Evolutionary conservation across 805 yeast genomes (phyloP), one percentile per base, ranked within the genome.

Genomic region (Monosporozyma solicola): DNA sequence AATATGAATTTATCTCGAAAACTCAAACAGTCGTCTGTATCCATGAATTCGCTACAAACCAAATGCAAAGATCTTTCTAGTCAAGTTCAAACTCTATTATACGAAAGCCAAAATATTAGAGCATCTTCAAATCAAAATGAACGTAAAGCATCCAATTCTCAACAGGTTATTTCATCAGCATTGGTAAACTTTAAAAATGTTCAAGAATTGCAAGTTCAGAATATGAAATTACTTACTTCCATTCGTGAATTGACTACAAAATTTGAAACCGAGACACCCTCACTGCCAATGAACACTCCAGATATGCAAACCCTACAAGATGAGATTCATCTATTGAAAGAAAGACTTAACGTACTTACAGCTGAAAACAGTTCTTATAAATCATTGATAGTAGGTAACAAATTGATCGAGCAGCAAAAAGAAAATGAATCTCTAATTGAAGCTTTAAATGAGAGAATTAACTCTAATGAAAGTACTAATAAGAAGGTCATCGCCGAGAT

Each of bases 21-120:
- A 51, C 41, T 69, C 1, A 57, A 61, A 24, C 67, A 69, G 41
- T 60, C 72, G 61, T 63, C 76, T 66, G 43, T 56, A 5, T 68
- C 70, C 29, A 67, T 72, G 24, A 55, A 75, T 25, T 57, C 78
- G 5, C 65, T 85, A 56, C 74, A 77, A 47, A 79, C 77, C 53
- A 82, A 84, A 57, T 78, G 84, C 45, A 70, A 76, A 31, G 97
- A 92, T 62, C 71, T 92, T 41, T 87, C 95, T 6, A 80, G 83
- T 45, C 98, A 92, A 65, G 78, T 94, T n/a, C 88, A 87, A 59
- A 77, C 76, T 49, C 74, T 90, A 39, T 73, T 92, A 41, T 50
- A 68, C 3, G 58, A 55, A 16, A 73, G 72, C 45, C 69, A 68
- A 5, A 64, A 62, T 20, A 61, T 58, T 3, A 49, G 58, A 15